Conservation (phyloP, 768 basidiomycete genomes). For the Imleria badia region DNA sequence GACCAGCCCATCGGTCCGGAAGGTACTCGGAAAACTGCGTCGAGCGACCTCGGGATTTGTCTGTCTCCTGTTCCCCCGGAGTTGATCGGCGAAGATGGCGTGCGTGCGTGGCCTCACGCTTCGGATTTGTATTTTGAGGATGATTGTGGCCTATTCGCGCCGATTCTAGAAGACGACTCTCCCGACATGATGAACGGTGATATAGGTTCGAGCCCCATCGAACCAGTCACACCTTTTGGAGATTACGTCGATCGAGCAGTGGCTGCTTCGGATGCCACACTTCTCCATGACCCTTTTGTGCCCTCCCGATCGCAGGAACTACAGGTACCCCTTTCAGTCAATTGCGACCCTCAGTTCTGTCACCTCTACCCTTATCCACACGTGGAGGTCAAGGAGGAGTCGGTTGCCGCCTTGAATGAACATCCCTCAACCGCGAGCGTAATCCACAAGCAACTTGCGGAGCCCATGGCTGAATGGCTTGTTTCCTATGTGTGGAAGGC, state of each 20-base stretch:
- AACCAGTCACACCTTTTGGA: constrained; percentile 74
- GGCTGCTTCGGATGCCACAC: constrained; percentile 37
- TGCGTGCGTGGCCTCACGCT: constrained; percentile 19
- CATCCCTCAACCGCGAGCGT: constrained; percentile 38
- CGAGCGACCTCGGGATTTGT: not conserved
- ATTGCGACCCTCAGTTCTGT: constrained; percentile 27
- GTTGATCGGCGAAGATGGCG: constrained; percentile 2
- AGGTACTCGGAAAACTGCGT: not conserved
- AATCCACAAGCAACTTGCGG: constrained; percentile 69
- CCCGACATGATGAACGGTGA: constrained; percentile 54
- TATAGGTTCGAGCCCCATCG: constrained; percentile 64
- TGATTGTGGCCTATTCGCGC: constrained; percentile 48
- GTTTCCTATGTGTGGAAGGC: constrained; percentile 81
- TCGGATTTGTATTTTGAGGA: constrained; percentile 24
- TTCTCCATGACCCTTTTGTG: constrained; percentile 24
- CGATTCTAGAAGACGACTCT: constrained; percentile 64
- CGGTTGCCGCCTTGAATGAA: constrained; percentile 43
- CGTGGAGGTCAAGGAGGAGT: constrained; percentile 17
- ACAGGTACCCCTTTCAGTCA: constrained; percentile 23
- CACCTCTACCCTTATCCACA: constrained; percentile 16
- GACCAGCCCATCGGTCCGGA: constrained; percentile 20
- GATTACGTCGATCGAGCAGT: constrained; percentile 75
- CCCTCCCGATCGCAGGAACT: constrained; percentile 17
- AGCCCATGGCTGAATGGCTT: constrained; percentile 78
- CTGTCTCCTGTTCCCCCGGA: constrained; percentile 13